Base-by-base conservation (phyloP, 768 basidiomycete genomes). In the Mycena kentingensis region DNA sequence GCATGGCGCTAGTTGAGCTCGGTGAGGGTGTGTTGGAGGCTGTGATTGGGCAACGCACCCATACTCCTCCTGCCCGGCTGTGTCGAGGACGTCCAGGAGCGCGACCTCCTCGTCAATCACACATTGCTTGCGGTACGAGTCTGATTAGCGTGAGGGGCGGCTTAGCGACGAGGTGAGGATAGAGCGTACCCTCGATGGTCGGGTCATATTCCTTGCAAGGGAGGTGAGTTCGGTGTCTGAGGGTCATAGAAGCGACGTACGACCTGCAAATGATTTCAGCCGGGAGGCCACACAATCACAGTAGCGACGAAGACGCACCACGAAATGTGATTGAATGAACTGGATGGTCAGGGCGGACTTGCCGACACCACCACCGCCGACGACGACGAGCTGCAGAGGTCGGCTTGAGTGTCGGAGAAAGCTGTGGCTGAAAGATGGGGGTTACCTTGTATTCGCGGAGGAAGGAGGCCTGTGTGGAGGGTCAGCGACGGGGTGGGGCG, bases 31-130 rank as follows among this genome's bases (percentile, higher is more conserved):
- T 15, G n/a, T n/a, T 19, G 27, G 36, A 18, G 7, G 29, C 47
- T 26, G 43, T 34, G 41, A 36, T 45, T 13, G 27, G 19, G 5
- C 35, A 12, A 80, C 88, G 49, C 52, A 93, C 93, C 92, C 92
- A 65, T 98, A 98, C 78, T 98, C 96, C 71, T 98, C 96, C 71
- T 98, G 95, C 29, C 95, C 95, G 47, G 95, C 95, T 15, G 95
- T 98, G 74, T 97, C 95, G 57, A 98, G 83, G 47, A 98, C 95
- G 67, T 98, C 95, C 51, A 97, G 84, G 44, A 97, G 79, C 18
- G 94, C 94, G n/a, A 97, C 92, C 71, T 98, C 93, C n/a, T 96
- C 95, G 71, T 98, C 95, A 60, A 98, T 93, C 28, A 96, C 87
- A 58, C 93, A 95, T 67, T 97, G 94, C 69, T 97, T 98, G 60